Conservation (phyloP, 495 filamentous ascomycete genomes). For the Aspergillus conjunctus region DNA sequence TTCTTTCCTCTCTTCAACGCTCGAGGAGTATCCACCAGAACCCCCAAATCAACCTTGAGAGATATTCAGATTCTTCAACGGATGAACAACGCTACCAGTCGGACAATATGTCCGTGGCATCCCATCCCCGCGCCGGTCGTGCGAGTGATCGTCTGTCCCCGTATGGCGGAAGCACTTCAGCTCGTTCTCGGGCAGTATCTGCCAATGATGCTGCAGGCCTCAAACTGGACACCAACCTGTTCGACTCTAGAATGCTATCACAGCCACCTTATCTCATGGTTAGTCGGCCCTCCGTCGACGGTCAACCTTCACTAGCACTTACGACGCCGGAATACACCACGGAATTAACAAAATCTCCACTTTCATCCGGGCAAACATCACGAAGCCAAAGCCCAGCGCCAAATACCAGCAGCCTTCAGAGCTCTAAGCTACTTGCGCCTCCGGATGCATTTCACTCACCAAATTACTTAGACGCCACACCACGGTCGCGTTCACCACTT, state of each 20-base stretch:
- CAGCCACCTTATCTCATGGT: slow-evolving; percentile 34
- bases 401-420: slow-evolving; percentile 22
- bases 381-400: slow-evolving; percentile 27
- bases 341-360: slow-evolving; percentile 39
- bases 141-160: slow-evolving; percentile 36
- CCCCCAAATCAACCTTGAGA: slow-evolving; percentile 65
- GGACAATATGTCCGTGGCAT: slow-evolving; percentile 52
- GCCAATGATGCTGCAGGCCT: slow-evolving; percentile 60
- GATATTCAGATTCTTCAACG: slow-evolving; percentile 69
- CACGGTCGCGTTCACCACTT: slow-evolving; percentile 31
- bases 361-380: slow-evolving; percentile 35
- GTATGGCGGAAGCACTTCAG: slow-evolving; percentile 30
- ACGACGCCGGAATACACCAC: slow-evolving; percentile 21
- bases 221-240: slow-evolving; percentile 41
- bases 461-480: slow-evolving; percentile 35
- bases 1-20: slow-evolving; percentile 79
- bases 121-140: slow-evolving; percentile 44
- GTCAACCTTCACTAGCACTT: slow-evolving; percentile 11
- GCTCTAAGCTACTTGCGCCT: slow-evolving; percentile 40
- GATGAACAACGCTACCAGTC: slow-evolving; percentile 39
- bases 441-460: slow-evolving; percentile 38
- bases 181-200: slow-evolving; percentile 63
- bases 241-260: slow-evolving; percentile 15
- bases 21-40: slow-evolving; percentile 68
- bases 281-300: slow-evolving; percentile 38